Conservation (phyloP, 1,284 basidiomycete genomes). For the Erythrobasidium hasegawianum region DNA sequence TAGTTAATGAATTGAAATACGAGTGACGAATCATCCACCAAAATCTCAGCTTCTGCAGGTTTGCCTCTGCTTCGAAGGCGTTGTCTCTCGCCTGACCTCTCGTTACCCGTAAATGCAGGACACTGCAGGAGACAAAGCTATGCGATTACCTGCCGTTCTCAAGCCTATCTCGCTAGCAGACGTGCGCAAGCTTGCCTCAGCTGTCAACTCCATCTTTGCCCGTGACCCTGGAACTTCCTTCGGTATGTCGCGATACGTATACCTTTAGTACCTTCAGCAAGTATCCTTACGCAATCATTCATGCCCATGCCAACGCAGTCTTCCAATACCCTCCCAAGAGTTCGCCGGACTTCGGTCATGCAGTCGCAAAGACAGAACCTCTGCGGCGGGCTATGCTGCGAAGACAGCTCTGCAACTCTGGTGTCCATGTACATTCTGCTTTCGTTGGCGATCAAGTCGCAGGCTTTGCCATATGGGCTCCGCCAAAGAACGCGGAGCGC, state of each 20-base stretch:
- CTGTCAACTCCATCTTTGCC: conserved; percentile 13
- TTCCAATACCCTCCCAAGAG: conserved; percentile 13
- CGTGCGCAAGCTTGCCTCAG: conserved; percentile 18
- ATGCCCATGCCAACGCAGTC: conserved; percentile 5
- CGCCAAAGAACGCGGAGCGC: conserved; percentile 1
- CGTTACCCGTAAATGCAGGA: background rate
- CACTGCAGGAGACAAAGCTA: background rate
- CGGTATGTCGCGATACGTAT: background rate
- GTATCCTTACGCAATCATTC: background rate
- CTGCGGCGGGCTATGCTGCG: conserved; percentile 2
- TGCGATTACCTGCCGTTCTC: background rate
- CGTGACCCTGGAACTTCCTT: conserved; percentile 24
- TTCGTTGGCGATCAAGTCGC: conserved; percentile 11
- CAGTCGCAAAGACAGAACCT: background rate
- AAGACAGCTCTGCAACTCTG: background rate
- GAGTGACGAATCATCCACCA: too few relatives aligned
- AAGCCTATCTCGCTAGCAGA: conserved; percentile 13
- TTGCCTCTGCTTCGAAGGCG: too few relatives aligned
- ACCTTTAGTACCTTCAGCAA: background rate
- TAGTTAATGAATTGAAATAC: too few relatives aligned
- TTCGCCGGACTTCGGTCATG: background rate
- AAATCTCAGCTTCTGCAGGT: too few relatives aligned
- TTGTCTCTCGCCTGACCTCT: background rate
- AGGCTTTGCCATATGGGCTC: conserved; percentile 20
- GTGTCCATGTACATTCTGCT: conserved; percentile 5